Evolutionary conservation across 2,329 filamentous ascomycete species (phyloP).

Genomic region (Fusarium duplospermum): DNA sequence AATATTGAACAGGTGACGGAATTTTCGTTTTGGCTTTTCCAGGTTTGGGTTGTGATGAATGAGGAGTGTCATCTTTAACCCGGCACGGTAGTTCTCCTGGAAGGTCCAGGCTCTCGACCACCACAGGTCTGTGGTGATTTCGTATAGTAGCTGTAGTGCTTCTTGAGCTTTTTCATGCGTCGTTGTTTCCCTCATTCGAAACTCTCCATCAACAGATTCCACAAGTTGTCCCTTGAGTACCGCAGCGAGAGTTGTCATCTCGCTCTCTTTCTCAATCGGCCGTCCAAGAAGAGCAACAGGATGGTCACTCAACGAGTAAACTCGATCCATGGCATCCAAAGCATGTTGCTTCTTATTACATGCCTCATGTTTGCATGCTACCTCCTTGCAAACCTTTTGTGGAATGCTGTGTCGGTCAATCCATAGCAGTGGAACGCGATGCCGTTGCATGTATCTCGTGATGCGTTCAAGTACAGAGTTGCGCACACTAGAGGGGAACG

Average conservation of each 20-base stretch:
- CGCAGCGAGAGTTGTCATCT: constrained; percentile 14
- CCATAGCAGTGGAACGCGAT: constrained; percentile 40
- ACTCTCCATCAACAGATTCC: constrained; percentile 2
- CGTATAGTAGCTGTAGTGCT: constrained; percentile 35
- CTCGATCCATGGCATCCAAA: constrained; percentile 48
- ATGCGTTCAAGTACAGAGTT: constrained; percentile 41
- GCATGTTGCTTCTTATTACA: constrained; percentile 43
- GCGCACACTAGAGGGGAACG: constrained; percentile 35
- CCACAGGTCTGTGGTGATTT: constrained; percentile 45
- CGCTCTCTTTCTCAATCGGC: constrained; percentile 12
- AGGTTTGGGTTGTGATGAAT: constrained; percentile 39
- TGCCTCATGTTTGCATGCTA: constrained; percentile 20
- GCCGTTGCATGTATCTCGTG: constrained; percentile 39
- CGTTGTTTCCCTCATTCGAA: constrained; percentile 6
- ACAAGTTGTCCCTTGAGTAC: constrained; percentile 40
- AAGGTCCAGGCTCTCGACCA: constrained; percentile 50
- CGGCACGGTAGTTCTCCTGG: constrained; percentile 49
- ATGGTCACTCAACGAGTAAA: constrained; percentile 46
- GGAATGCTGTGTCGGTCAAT: constrained; percentile 46
- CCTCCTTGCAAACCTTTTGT: constrained; percentile 36
- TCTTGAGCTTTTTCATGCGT: constrained; percentile 10
- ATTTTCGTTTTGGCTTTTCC: constrained; percentile 36
- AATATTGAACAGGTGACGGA: constrained; percentile 9
- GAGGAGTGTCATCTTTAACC: constrained; percentile 43
- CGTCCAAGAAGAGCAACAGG: constrained; percentile 46